Evolutionary conservation across 164 flowering plant genomes (phyloP).

Genomic region (Vitis rotundifolia): DNA sequence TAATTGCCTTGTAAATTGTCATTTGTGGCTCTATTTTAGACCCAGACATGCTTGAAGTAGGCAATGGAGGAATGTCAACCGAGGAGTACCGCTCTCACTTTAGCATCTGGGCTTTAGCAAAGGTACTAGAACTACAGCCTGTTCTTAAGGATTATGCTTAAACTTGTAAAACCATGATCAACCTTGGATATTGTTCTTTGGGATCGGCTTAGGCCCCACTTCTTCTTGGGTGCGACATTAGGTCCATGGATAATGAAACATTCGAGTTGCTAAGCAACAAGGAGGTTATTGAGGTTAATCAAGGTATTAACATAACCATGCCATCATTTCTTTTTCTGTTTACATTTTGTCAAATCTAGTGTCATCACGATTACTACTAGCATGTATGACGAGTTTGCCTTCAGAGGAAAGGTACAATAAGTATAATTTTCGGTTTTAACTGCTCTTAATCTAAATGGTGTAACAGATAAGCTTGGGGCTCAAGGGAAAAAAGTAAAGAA

Average conservation of each 20-base stretch:
- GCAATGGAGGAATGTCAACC: conserved; percentile 19
- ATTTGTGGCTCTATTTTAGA: neutral
- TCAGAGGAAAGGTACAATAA: too few species aligned
- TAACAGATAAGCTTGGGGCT: conserved; percentile 53
- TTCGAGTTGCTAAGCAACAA: neutral
- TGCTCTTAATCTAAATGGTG: neutral
- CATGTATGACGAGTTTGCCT: too few species aligned
- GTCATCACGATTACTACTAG: too few species aligned
- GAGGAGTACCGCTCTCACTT: conserved; percentile 15
- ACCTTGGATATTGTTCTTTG: too few species aligned
- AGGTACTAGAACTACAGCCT: neutral
- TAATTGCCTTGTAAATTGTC: too few species aligned
- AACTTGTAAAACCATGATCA: too few species aligned
- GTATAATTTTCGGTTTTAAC: too few species aligned
- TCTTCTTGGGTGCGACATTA: conserved; percentile 10
- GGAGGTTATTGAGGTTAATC: conserved; percentile 18
- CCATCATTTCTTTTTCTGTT: too few species aligned
- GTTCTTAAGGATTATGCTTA: neutral
- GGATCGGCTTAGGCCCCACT: conserved; percentile 11
- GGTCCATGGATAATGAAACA: neutral
- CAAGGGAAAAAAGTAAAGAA: conserved; percentile 60
- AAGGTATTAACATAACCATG: conserved; percentile 3
- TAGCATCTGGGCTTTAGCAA: conserved; percentile 24
- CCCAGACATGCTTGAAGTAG: conserved; percentile 27
- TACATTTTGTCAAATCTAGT: too few species aligned